phyloP scores from a whole-genome alignment of 1,139 yeast genomes.

The Komagataea norvegica region DNA sequence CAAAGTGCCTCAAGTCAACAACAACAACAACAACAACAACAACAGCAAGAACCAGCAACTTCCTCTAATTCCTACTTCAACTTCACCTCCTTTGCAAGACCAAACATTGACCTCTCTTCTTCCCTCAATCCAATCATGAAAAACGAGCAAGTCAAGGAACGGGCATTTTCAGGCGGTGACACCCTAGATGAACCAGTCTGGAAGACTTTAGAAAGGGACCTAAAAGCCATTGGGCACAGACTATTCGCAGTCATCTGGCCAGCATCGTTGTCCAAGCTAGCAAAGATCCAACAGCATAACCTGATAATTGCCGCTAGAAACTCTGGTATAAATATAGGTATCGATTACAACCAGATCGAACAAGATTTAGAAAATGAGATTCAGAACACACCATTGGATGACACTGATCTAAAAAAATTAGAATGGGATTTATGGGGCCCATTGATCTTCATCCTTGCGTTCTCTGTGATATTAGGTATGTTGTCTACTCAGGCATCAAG shows the following conservation, averaged over 20 bases:
- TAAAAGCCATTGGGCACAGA: constrained; percentile 59
- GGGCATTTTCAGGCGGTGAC: constrained; percentile 78
- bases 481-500: constrained; percentile 36
- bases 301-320: constrained; percentile 40
- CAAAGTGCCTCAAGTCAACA: too few species aligned
- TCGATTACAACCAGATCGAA: constrained; percentile 33
- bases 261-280: constrained; percentile 41
- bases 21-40: constrained; percentile 8
- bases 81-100: constrained; percentile 23
- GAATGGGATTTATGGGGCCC: constrained; percentile 96
- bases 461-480: constrained; percentile 47
- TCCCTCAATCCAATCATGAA: constrained; percentile 24
- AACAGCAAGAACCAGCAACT: constrained; percentile 5
- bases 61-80: constrained; percentile 22
- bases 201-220: constrained; percentile 63
- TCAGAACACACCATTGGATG: constrained; percentile 23
- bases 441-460: constrained; percentile 60
- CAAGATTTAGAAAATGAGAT: constrained; percentile 27
- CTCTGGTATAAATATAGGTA: constrained; percentile 41
- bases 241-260: constrained; percentile 75
- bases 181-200: constrained; percentile 81
- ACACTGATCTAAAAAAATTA: constrained; percentile 30
- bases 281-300: constrained; percentile 41
- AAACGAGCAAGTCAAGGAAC: constrained; percentile 58
- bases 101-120: constrained; percentile 23